Evolutionary conservation across 2,329 filamentous ascomycete species (phyloP).

Genomic region (Colletotrichum chlorophyti): DNA sequence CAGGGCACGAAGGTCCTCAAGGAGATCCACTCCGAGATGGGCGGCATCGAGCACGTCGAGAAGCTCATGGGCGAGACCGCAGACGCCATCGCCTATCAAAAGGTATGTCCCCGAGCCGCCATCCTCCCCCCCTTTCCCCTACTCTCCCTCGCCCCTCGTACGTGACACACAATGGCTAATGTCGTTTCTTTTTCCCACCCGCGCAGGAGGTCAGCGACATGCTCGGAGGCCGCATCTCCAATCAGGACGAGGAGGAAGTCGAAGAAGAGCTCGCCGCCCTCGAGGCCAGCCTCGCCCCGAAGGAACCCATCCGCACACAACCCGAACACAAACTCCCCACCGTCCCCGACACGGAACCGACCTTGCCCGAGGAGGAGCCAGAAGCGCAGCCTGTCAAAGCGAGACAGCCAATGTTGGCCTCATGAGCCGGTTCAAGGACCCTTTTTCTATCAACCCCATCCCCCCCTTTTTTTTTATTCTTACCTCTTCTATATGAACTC

Average conservation of each 20-base stretch:
- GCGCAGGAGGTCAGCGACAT: slow-evolving; percentile 88
- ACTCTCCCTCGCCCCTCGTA: too few relatives aligned
- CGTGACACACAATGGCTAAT: neutral
- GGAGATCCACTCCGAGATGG: slow-evolving; percentile 95
- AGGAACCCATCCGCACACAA: slow-evolving; percentile 22
- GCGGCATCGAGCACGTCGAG: slow-evolving; percentile 90
- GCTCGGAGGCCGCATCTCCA: slow-evolving; percentile 86
- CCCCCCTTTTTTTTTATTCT: neutral
- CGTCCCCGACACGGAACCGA: slow-evolving; percentile 41
- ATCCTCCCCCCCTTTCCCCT: too few relatives aligned
- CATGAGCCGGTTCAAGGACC: slow-evolving; percentile 22
- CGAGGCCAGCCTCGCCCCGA: slow-evolving; percentile 49
- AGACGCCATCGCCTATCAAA: slow-evolving; percentile 90
- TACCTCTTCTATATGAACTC: neutral
- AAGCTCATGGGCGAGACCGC: slow-evolving; percentile 92
- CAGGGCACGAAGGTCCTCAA: slow-evolving; percentile 89
- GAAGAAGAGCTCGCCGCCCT: slow-evolving; percentile 91
- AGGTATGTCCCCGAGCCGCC: slow-evolving; percentile 61
- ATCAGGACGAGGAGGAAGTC: slow-evolving; percentile 96
- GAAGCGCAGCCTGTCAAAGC: slow-evolving; percentile 22
- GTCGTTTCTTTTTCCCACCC: neutral
- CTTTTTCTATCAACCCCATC: neutral
- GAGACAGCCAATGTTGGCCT: slow-evolving; percentile 46
- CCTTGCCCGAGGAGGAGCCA: slow-evolving; percentile 31
- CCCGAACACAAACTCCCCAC: slow-evolving; percentile 32